Conservation (phyloP, 2,329 filamentous ascomycete species). For the Colletotrichum neosansevieriae region DNA sequence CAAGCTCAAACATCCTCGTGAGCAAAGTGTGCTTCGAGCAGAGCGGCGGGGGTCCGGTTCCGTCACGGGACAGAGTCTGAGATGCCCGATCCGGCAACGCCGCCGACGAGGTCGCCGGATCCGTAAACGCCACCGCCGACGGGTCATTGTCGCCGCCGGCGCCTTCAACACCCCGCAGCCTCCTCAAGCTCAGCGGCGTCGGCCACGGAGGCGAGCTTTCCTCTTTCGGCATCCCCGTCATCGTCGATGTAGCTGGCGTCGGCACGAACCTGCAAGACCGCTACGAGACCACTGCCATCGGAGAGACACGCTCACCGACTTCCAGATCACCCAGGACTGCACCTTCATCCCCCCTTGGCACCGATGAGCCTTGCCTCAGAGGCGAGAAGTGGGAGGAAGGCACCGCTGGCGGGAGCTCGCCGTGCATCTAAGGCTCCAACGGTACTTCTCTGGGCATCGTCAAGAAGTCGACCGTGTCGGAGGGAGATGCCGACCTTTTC, state of each 20-base stretch:
- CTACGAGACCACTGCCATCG: slow-evolving; percentile 45
- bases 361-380: slow-evolving; percentile 51
- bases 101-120: slow-evolving; percentile 41
- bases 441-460: slow-evolving; percentile 49
- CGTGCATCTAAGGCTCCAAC: slow-evolving; percentile 50
- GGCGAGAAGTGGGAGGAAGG: slow-evolving; percentile 48
- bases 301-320: slow-evolving; percentile 44
- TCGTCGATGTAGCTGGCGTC: slow-evolving; percentile 71
- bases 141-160: slow-evolving; percentile 62
- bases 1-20: slow-evolving; percentile 52
- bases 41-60: slow-evolving; percentile 53
- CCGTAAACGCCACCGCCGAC: slow-evolving; percentile 53
- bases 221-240: slow-evolving; percentile 60
- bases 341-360: slow-evolving; percentile 45
- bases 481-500: slow-evolving; percentile 47
- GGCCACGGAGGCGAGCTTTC: slow-evolving; percentile 55
- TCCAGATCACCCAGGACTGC: slow-evolving; percentile 45
- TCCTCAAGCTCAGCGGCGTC: slow-evolving; percentile 60
- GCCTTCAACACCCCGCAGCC: slow-evolving; percentile 60
- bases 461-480: slow-evolving; percentile 47
- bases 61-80: slow-evolving; percentile 52
- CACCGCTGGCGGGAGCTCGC: slow-evolving; percentile 24
- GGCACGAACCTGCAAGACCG: slow-evolving; percentile 62
- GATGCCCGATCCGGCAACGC: slow-evolving; percentile 53
- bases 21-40: slow-evolving; percentile 55